Evolutionary conservation across 2,329 filamentous ascomycete species (phyloP), one percentile per base, ranked within the genome.

Genomic region (Huntiella moniliformis): DNA sequence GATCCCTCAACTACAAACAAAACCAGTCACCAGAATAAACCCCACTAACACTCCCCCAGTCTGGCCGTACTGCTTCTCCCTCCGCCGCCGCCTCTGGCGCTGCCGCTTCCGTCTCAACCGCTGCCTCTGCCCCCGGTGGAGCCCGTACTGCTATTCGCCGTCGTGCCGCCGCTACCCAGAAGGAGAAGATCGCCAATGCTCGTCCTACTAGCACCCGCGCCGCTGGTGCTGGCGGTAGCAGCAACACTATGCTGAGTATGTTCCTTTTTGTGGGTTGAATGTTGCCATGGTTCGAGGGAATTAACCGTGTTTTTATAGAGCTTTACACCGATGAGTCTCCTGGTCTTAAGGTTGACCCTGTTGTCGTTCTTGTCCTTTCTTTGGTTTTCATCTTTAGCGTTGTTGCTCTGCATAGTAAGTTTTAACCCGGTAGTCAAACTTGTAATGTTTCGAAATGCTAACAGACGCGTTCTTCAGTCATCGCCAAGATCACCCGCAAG

Each of bases 351-450:
- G 91, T 98, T 53, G 91, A 98, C 63, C 91, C 91, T 16, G 91
- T 98, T 50, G 87, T 98, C 54, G 88, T 98, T 53, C 74, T 98
- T 59, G 91, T 95, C 55, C 73, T 98, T 56, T 93, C 85, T 58
- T 76, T 98, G 57, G 91, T 93, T 52, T 98, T 98, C 66, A 98
- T 98, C 65, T 95, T 98, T 70, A 91, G 82, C 59, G 91, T 98
- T 60, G 91, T 98, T 58, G 87, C 86, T 55, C 73, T 98, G 60
- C 91, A 98, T 68, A 86, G 91, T 96, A 77, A 56, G 84, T 71
- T 39, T 13, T 13, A 16, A 11, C 17, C 2, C 16, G 28, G 1
- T 12, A 12, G 15, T 34, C 7, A 34, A 8, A 34, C 11, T 32
- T 10, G 7, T 28, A 8, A 1, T 3, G 22, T 3, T 28, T 28